Conservation (phyloP, 2,329 filamentous ascomycete species). For the Zymoseptoria tritici region DNA sequence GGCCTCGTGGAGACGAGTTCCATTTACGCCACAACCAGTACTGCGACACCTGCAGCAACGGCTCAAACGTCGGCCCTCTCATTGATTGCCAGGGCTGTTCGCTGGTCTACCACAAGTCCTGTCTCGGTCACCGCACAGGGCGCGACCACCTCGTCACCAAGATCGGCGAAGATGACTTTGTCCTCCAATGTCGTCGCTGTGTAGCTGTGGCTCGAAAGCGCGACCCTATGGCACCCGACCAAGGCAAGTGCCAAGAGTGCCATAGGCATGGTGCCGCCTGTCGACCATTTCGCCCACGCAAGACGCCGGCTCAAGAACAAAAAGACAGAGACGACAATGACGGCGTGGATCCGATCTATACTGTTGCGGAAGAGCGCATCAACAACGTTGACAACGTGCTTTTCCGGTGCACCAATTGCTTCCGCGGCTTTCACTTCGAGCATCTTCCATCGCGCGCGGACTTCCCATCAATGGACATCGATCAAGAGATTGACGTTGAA, state of each 20-base stretch:
- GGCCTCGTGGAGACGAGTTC: constrained; percentile 60
- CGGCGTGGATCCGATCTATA: constrained; percentile 67
- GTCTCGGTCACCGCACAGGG: constrained; percentile 63
- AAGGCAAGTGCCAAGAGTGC: constrained; percentile 67
- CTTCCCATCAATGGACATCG: constrained; percentile 38
- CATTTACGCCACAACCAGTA: constrained; percentile 57
- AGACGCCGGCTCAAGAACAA: constrained; percentile 74
- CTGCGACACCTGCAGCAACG: constrained; percentile 66
- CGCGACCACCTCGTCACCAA: constrained; percentile 92
- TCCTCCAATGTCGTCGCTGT: constrained; percentile 85
- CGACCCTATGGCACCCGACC: constrained; percentile 60
- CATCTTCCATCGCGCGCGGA: constrained; percentile 58
- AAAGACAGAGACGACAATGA: constrained; percentile 70
- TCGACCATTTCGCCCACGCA: constrained; percentile 62
- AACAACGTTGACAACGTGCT: constrained; percentile 71
- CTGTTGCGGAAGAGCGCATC: constrained; percentile 55
- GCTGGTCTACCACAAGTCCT: constrained; percentile 71
- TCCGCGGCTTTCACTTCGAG: constrained; percentile 72
- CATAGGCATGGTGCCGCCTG: constrained; percentile 60
- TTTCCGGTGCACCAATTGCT: constrained; percentile 74
- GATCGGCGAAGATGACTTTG: constrained; percentile 64
- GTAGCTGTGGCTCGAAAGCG: constrained; percentile 62
- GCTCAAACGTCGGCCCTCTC: constrained; percentile 57
- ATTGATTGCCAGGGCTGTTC: constrained; percentile 90
- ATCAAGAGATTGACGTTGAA: constrained; percentile 45